Percentiles rank a stretch among this genome's conserved stretches.
phyloP scores from a whole-genome alignment of 2,329 filamentous ascomycete genomes.

The Aspergillus sp. region DNA sequence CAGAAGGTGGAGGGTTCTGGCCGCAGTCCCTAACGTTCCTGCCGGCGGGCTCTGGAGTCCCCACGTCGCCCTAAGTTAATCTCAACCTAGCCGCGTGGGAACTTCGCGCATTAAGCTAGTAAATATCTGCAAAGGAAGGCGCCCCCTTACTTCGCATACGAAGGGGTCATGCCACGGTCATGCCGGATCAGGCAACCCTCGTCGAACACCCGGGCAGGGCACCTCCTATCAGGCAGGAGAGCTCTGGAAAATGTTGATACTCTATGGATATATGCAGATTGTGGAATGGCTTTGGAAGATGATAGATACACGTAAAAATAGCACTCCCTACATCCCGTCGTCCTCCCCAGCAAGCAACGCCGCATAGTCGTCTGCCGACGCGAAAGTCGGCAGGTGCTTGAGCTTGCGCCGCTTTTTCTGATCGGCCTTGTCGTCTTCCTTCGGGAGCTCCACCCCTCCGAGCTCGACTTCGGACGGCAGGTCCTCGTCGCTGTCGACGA shows the following conservation, averaged over 20 bases:
- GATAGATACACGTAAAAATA: neutral
- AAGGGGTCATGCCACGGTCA: constrained; percentile 1
- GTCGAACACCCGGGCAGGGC: too few species aligned
- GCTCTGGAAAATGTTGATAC: too few species aligned
- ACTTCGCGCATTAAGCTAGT: neutral
- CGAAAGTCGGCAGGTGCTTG: constrained; percentile 88
- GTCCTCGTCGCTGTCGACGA: constrained; percentile 55
- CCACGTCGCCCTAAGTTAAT: neutral
- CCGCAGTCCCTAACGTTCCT: neutral
- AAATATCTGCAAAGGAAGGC: neutral
- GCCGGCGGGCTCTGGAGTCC: neutral
- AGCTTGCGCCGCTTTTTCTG: constrained; percentile 75
- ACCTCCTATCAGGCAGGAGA: too few species aligned
- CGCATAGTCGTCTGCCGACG: constrained; percentile 90
- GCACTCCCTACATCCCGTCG: constrained; percentile 40
- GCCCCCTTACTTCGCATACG: too few species aligned
- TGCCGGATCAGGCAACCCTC: neutral
- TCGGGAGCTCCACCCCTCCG: constrained; percentile 42
- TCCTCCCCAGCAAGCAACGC: constrained; percentile 75
- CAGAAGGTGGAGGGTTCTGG: neutral
- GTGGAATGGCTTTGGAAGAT: neutral
- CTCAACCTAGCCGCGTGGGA: neutral
- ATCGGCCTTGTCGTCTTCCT: constrained; percentile 42
- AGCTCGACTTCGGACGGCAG: constrained; percentile 52
- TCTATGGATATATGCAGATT: neutral